Conservation (phyloP, 208 protist species). For the Crithidia acanthocephali region DNA sequence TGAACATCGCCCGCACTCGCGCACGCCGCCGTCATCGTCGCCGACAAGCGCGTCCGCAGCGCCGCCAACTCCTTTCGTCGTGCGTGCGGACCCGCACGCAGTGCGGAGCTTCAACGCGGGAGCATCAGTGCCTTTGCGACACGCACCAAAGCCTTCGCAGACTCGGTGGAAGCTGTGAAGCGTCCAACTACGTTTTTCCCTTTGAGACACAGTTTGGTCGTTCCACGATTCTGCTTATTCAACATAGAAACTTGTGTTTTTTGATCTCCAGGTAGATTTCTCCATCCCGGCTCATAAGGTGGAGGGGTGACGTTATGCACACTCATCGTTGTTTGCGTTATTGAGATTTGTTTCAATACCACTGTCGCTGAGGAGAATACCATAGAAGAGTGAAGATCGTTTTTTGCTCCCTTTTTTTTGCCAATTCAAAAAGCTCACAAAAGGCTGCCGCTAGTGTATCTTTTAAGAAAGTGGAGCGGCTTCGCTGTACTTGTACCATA, state of each 20-base stretch:
- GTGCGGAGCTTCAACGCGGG: slow-evolving; percentile 24
- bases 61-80: slow-evolving; percentile 66
- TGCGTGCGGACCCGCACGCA: slow-evolving; percentile 48
- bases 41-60: neutral
- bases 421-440: neutral
- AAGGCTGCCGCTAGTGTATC: neutral
- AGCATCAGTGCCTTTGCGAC: slow-evolving; percentile 7
- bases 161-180: slow-evolving; percentile 25
- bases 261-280: neutral
- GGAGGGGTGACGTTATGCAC: neutral
- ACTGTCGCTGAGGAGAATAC: neutral
- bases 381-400: neutral
- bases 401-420: neutral
- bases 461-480: neutral
- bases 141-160: slow-evolving; percentile 12
- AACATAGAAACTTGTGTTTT: neutral
- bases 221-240: neutral
- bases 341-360: neutral
- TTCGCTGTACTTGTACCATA: slow-evolving; percentile 1
- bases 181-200: neutral
- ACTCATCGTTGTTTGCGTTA: neutral
- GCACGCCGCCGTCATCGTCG: slow-evolving; percentile 9
- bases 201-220: neutral
- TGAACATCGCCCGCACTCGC: neutral
- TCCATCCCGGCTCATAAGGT: neutral